These are phyloP conservation scores for Scytalidium lignicola DNA, from an alignment of 2,329 filamentous ascomycete species.

Conservation along the genomic window DNA sequence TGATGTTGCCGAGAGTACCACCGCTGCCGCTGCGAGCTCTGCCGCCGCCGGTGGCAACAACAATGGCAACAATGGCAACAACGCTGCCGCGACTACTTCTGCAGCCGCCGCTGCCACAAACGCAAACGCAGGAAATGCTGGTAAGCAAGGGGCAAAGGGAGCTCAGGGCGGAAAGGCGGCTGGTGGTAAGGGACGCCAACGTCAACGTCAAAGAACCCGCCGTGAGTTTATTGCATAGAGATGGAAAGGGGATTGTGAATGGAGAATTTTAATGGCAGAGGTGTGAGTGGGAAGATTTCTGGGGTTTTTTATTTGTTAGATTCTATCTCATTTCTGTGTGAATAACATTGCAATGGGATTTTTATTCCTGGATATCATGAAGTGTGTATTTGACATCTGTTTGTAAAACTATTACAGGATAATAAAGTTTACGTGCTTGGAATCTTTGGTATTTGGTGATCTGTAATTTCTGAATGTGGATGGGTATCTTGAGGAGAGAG, in stretches of 20 bases:
- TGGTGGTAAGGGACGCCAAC: not conserved
- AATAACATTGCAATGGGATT: not conserved
- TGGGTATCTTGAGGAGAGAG: too few relatives aligned
- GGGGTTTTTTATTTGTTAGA: not conserved
- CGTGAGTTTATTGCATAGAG: not conserved
- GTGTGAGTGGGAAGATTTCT: not conserved
- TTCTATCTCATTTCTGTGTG: not conserved
- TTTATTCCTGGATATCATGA: not conserved
- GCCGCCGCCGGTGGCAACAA: not conserved
- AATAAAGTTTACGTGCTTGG: not conserved
- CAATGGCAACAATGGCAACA: not conserved
- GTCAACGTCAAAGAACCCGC: not conserved
- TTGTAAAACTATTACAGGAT: not conserved
- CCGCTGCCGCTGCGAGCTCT: slow-evolving; percentile 1
- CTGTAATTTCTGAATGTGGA: too few relatives aligned
- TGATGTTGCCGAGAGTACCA: slow-evolving; percentile 3
- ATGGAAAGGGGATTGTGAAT: not conserved
- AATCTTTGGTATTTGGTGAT: too few relatives aligned
- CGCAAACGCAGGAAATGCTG: not conserved
- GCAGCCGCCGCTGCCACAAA: not conserved
- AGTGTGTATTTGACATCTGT: not conserved
- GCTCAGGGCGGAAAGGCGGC: not conserved
- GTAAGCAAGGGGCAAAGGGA: not conserved
- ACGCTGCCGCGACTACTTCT: not conserved
- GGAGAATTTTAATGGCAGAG: not conserved